Evolutionary conservation across 176 grass and related monocot species (phyloP).

Genomic region (Neostapfia colusana): DNA sequence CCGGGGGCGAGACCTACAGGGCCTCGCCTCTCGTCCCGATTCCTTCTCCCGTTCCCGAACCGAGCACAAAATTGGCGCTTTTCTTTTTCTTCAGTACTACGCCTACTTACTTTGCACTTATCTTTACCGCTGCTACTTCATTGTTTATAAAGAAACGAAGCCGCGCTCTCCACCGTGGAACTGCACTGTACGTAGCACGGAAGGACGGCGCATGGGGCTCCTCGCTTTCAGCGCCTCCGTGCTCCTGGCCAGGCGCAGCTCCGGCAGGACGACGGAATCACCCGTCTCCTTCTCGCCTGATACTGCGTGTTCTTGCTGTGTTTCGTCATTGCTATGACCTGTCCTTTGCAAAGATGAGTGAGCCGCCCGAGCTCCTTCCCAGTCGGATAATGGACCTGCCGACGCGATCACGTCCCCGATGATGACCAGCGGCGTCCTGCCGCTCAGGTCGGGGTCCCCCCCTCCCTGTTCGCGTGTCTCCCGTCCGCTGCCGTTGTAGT

Average conservation of each 20-base stretch:
- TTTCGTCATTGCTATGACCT: background rate
- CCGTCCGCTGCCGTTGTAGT: background rate
- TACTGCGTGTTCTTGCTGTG: slow-evolving; percentile 1
- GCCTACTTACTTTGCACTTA: too few relatives aligned
- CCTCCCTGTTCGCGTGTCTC: background rate
- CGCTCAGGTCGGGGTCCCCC: too few relatives aligned
- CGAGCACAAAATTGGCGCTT: background rate
- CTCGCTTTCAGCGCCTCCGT: slow-evolving; percentile 26
- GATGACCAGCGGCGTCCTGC: too few relatives aligned
- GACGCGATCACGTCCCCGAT: background rate
- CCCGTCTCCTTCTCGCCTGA: slow-evolving; percentile 8
- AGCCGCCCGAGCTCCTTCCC: too few relatives aligned
- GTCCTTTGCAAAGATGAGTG: background rate
- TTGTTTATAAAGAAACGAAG: background rate
- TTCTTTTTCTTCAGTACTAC: background rate
- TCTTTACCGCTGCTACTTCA: background rate
- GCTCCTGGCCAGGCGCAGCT: background rate
- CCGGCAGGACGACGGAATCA: slow-evolving; percentile 10
- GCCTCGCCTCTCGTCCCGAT: too few relatives aligned
- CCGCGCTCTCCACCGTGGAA: background rate
- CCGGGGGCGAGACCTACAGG: too few relatives aligned
- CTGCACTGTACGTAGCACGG: background rate
- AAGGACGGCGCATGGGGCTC: background rate
- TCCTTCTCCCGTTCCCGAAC: too few relatives aligned
- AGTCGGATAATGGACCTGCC: background rate